Evolutionary conservation across 2,329 filamentous ascomycete species (phyloP).

Genomic region (Phialophora macrospora): DNA sequence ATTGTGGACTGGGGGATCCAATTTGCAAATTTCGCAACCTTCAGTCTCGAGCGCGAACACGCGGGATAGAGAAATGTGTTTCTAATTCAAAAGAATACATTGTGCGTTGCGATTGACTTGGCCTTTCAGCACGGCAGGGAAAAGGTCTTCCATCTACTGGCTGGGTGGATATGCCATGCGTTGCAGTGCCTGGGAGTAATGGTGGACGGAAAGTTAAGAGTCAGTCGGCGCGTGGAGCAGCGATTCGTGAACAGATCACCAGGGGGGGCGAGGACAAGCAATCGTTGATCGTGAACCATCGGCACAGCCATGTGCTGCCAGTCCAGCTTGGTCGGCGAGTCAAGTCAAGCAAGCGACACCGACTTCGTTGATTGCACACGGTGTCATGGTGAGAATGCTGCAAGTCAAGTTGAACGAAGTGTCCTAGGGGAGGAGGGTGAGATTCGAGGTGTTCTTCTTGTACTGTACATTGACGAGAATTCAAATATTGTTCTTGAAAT

Average conservation of each 20-base stretch:
- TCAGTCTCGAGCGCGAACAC: slow-evolving; percentile 23
- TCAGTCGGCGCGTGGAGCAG: background rate
- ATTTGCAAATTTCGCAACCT: slow-evolving; percentile 22
- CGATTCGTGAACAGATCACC: background rate
- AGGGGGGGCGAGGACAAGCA: background rate
- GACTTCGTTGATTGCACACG: background rate
- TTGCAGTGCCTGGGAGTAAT: slow-evolving; percentile 16
- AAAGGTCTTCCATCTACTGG: slow-evolving; percentile 29
- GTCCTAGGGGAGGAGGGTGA: background rate
- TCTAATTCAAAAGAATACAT: slow-evolving; percentile 27
- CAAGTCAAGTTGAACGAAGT: slow-evolving; percentile 1
- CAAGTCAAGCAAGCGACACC: background rate
- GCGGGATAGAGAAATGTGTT: slow-evolving; percentile 35
- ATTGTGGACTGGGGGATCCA: slow-evolving; percentile 22
- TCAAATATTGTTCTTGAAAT: slow-evolving; percentile 11
- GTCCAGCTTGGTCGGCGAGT: background rate
- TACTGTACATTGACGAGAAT: slow-evolving; percentile 31
- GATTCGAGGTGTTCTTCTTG: slow-evolving; percentile 19
- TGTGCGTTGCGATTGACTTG: slow-evolving; percentile 19
- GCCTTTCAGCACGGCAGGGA: slow-evolving; percentile 13
- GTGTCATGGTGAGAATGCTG: background rate
- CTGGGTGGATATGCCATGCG: slow-evolving; percentile 23
- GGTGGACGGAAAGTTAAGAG: slow-evolving; percentile 14
- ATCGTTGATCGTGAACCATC: background rate
- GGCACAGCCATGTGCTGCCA: background rate